Conservation (phyloP, 2,329 filamentous ascomycete genomes). For the Microsporum audouinii region DNA sequence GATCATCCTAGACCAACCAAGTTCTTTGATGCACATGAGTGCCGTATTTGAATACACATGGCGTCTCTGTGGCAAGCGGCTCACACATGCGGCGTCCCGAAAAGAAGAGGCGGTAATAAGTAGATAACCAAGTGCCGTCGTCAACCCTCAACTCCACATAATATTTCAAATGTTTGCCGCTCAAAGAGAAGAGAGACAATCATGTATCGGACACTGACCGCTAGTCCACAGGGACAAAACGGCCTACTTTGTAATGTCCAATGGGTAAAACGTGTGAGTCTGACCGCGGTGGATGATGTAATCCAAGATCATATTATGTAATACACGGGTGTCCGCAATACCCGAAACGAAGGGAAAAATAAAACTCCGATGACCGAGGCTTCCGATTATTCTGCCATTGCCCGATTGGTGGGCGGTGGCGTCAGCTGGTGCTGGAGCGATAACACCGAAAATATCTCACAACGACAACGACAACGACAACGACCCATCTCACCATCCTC, state of each 20-base stretch:
- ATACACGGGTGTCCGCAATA: not conserved
- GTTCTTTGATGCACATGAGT: not conserved
- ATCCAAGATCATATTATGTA: not conserved
- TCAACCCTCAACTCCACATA: too few relatives aligned
- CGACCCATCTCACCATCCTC: not conserved
- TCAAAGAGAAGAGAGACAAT: too few relatives aligned
- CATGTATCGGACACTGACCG: too few relatives aligned
- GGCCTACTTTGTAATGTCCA: too few relatives aligned
- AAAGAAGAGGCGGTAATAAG: not conserved
- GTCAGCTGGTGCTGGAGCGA: not conserved
- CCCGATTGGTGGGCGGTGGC: conserved; percentile 3
- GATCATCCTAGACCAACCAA: not conserved
- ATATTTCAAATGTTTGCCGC: too few relatives aligned
- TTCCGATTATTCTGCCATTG: not conserved
- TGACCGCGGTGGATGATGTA: too few relatives aligned
- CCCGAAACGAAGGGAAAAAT: not conserved
- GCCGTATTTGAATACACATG: not conserved
- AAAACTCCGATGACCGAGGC: not conserved
- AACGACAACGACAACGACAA: not conserved
- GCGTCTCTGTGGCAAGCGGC: not conserved
- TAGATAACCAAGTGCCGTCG: not conserved
- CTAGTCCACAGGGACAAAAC: too few relatives aligned
- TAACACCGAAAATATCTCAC: not conserved
- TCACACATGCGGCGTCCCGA: not conserved
- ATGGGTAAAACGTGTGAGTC: too few relatives aligned